Evolutionary conservation across 2,329 filamentous ascomycete genomes (phyloP).

Genomic region (Coniella lustricola): DNA sequence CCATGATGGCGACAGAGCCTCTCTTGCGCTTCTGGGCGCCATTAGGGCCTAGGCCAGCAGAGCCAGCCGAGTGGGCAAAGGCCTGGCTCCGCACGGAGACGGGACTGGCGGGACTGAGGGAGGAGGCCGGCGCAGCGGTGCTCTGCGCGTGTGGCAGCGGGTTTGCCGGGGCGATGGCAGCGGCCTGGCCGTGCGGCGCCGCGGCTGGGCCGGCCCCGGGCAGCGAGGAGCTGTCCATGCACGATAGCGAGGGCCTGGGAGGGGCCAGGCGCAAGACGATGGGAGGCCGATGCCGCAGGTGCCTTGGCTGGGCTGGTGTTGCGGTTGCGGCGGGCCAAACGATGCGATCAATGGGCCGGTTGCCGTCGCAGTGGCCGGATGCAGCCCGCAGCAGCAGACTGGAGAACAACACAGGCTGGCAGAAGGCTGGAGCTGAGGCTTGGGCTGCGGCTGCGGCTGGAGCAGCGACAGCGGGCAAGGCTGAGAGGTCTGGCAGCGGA

Average conservation of each 20-base stretch:
- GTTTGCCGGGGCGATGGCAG: slow-evolving; percentile 6
- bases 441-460: no score
- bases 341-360: no score
- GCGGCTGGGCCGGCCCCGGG: slow-evolving; percentile 24
- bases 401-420: neutral
- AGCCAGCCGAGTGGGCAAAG: slow-evolving; percentile 4
- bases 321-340: neutral
- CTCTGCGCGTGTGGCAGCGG: slow-evolving; percentile 3
- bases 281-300: neutral
- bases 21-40: slow-evolving; percentile 53
- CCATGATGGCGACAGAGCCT: slow-evolving; percentile 37
- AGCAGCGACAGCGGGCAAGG: neutral
- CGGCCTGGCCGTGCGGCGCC: slow-evolving; percentile 6
- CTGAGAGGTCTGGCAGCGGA: neutral
- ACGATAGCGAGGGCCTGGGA: slow-evolving; percentile 10
- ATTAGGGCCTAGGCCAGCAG: slow-evolving; percentile 32
- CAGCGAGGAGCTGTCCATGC: slow-evolving; percentile 32
- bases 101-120: slow-evolving; percentile 47
- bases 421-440: no score
- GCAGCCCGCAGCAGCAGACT: no score
- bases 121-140: slow-evolving; percentile 16
- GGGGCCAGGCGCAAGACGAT: neutral
- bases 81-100: slow-evolving; percentile 39
- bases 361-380: neutral
- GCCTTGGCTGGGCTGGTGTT: neutral